Base-by-base conservation (phyloP, 306 rosid species). In the Lotus japonicus region DNA sequence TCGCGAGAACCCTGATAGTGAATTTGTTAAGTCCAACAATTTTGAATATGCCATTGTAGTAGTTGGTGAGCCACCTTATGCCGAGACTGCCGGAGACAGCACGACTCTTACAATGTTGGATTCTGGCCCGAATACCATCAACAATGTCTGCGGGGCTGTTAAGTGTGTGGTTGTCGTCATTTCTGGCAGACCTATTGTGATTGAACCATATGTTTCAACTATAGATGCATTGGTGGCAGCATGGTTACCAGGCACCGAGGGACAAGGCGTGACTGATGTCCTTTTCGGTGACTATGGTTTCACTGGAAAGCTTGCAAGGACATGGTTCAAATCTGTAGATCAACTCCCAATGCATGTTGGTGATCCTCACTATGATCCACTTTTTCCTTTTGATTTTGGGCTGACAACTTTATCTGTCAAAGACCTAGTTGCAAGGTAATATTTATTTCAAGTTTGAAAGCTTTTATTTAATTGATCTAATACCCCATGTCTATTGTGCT, bases 181-280 rank as follows among this genome's bases (percentile, higher is more conserved):
- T 57, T 86, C 96, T 45, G 99, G 99, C 43, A 85, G 96, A 57
- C 99, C 97, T 57, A 71, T 94, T 11, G 95, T 87, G 54, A 82
- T 94, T 0, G 92, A 94, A 70, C 99, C 96, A 8, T 85, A 90
- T 58, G 14, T 94, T 79, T 77, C 90, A 11, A 65, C 76, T 0
- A 79, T 88, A 48, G 90, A 90, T 65, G 89, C 88, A 41, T 70
- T 90, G 65, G 89, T 94, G 49, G 97, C 95, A 5, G 96, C 96
- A 48, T 94, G 99, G 99, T 78, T 94, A 79, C 99, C 99, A 0
- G 97, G 97, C 45, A 77, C 90, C 0, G 97, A 94, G 63, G 99
- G 99, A 72, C 95, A 81, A 75, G 99, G 99, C 14, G 81, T 94
- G 71, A 69, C 90, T 4, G 99, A 90, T 78, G 88, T 83, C 61